A percentile compares a stretch with the other conserved stretches of the same genome.
Conservation (phyloP, 306 rosid species). For the Corylus heterophylla region DNA sequence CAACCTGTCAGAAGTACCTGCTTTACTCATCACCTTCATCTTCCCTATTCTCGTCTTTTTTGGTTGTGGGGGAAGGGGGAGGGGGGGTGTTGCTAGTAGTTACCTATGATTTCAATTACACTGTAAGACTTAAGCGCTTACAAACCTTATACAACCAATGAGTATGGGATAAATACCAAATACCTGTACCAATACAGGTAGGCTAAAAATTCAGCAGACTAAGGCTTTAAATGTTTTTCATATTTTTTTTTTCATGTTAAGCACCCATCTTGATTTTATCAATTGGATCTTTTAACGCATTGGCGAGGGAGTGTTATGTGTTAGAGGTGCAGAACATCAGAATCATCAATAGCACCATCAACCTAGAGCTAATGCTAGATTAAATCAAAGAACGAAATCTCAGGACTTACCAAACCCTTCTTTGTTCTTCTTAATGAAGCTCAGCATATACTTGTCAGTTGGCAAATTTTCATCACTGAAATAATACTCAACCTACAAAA, state of each 20-base stretch:
- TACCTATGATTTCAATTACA: background rate
- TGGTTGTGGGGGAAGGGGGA: background rate
- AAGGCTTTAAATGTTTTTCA: background rate
- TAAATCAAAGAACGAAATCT: background rate
- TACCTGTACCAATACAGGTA: too few species aligned
- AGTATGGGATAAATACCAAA: background rate
- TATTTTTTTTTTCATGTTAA: background rate
- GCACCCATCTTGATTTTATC: background rate
- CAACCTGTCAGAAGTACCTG: slow-evolving; percentile 56
- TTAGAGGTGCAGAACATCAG: background rate
- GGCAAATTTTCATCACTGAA: slow-evolving; percentile 86
- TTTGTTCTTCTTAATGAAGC: slow-evolving; percentile 73
- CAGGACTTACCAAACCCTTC: slow-evolving; percentile 80
- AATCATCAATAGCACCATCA: background rate
- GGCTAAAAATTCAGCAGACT: background rate
- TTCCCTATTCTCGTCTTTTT: slow-evolving; percentile 34
- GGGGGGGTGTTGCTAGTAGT: background rate
- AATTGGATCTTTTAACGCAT: background rate
- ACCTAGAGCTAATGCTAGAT: background rate
- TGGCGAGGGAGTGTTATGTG: background rate
- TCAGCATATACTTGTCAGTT: slow-evolving; percentile 60
- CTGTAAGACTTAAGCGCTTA: background rate
- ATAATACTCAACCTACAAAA: slow-evolving; percentile 88
- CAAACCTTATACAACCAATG: background rate
- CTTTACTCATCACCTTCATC: slow-evolving; percentile 48